Base-by-base conservation (phyloP, 1,284 basidiomycete species). In the Cyathus pygmaeus region DNA sequence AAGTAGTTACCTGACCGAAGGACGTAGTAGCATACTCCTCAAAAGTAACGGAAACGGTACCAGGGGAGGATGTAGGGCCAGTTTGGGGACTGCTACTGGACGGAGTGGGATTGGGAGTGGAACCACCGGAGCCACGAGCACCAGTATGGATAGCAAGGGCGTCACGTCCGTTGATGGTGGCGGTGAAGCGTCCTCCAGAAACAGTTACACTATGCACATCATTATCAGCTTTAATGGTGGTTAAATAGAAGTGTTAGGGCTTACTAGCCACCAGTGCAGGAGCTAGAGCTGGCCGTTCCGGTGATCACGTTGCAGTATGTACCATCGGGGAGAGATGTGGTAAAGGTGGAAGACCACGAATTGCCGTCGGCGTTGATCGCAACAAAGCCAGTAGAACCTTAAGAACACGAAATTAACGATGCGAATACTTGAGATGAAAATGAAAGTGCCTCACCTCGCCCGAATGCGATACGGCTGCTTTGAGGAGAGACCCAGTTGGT, bases 301-400 rank as follows among this genome's bases (percentile, higher is more conserved):
- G 79, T 82, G 46, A 89, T 78, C 29, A 91, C 87, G 70, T 92
- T 86, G 71, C 89, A 91, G 69, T 91, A 91, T 2, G 76, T 76
- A 1, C 87, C 89, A 39, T 75, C 82, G 1, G 88, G 81, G 4
- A 91, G 74, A 0, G 83, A 83, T 0, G 88, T 90, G 42, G 74
- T 71, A 68, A 90, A 89, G 0, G 83, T 85, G 1, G 79, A 54
- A 3, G 66, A 82, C 89, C 90, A 92, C 0, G 75, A 63, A 2
- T 79, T 77, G 62, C 87, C 85, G 1, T 71, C 82, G 62, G 89
- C 89, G 71, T 91, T 91, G 68, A 91, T 91, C 1, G 83, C 89
- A 2, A 90, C 83, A 65, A 86, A 90, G 1, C 88, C 89, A 33
- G 78, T 67, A 1, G 83, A 73, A 13, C 86, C 87, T 87, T 24